Conservation (phyloP, 352 stramenopile species). For the Globisporangium nagaii region DNA sequence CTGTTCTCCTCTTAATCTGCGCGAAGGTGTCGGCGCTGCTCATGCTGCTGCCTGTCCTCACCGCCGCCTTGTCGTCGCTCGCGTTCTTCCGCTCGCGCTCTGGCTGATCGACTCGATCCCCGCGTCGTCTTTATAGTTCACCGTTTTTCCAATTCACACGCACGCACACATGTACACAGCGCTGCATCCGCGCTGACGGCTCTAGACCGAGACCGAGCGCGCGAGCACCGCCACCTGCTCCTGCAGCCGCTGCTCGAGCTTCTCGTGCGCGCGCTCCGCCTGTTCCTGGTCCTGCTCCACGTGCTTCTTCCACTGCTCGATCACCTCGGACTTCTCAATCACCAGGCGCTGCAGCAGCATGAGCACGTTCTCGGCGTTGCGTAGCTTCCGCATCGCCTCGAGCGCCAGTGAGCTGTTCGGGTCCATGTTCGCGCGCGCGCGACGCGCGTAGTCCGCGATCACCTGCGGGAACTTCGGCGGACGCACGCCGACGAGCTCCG, state of each 20-base stretch:
- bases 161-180: not conserved
- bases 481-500: slow-evolving; percentile 33
- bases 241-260: slow-evolving; percentile 60
- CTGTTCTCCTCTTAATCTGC: not conserved
- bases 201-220: slow-evolving; percentile 47
- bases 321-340: slow-evolving; percentile 76
- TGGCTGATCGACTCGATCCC: not conserved
- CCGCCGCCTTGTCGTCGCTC: no score
- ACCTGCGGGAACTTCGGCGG: slow-evolving; percentile 44
- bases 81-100: no score
- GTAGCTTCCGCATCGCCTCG: slow-evolving; percentile 75
- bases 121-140: not conserved
- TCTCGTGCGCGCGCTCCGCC: slow-evolving; percentile 49
- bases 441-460: slow-evolving; percentile 41
- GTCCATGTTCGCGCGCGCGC: slow-evolving; percentile 26
- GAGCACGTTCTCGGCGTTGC: slow-evolving; percentile 71
- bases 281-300: slow-evolving; percentile 56
- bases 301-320: slow-evolving; percentile 71
- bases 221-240: slow-evolving; percentile 61
- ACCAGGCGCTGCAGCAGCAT: slow-evolving; percentile 80
- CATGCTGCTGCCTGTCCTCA: not conserved
- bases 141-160: not conserved
- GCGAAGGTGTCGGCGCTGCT: no score
- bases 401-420: slow-evolving; percentile 43
- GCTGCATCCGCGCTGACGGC: not conserved